Base-by-base conservation (phyloP, 2,329 filamentous ascomycete genomes). In the Ceratocystis alfenasii region DNA sequence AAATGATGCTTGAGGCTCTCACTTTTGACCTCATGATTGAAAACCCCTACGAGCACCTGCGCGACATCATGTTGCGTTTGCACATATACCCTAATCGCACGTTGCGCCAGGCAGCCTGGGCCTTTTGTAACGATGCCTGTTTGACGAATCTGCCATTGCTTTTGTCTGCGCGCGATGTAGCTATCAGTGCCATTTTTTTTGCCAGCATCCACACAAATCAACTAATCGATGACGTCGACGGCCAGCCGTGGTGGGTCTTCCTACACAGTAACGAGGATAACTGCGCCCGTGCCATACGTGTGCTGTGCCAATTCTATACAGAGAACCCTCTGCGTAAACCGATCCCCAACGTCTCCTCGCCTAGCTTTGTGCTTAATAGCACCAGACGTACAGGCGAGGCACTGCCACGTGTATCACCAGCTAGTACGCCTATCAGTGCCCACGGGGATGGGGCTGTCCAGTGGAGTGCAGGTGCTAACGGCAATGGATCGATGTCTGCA, bases 11-110 rank as follows among this genome's bases (percentile, higher is more conserved):
- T 17, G 94, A 97, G 74, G 85, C 86, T 59, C 80, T 99, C 20
- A 97, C 92, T 68, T 99, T 99, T 74, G 94, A 99, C 74, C 80
- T 99, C 59, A 90, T 92, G 75, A 81, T 96, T 33, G 89, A 95
- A 70, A 89, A 91, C 68, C 93, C 94, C 0, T 94, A 97, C 74
- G 86, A 87, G 67, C 84, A 87, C 67, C 83, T 97, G 33, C 94
- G 90, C 75, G 85, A 93, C 66, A 87, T 92, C 72, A 82, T 96
- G 41, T 84, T 85, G 65, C 86, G 83, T 72, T 83, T 94, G 68
- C 81, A 82, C 28, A 80, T 91, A 61, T 85, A 89, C 67, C 86
- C 93, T 71, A 89, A 95, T 76, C 93, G 93, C 75, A 78, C 82
- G 65, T 77, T 97, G 36, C 84, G 93, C 65, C 92, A 96, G 75